A percentile compares a stretch with the other conserved stretches of the same genome.
Conservation (phyloP, 2,329 filamentous ascomycete species). For the Ceratocystis harringtonii region DNA sequence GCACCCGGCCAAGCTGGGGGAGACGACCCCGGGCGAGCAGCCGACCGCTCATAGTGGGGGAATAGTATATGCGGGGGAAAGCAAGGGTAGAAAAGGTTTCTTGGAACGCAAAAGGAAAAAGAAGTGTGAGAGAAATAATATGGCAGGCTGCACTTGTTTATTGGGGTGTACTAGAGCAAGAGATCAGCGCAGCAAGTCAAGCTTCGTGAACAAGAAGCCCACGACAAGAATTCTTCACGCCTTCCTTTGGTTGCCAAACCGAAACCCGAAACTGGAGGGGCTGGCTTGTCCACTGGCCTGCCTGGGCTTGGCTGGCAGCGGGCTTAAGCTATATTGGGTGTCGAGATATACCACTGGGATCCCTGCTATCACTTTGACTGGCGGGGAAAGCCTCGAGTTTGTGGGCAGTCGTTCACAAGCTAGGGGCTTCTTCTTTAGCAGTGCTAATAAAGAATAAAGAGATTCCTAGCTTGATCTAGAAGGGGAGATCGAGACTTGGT, state of each 20-base stretch:
- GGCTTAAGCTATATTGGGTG: conserved; percentile 3
- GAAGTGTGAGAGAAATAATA: background rate
- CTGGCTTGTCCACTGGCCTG: background rate
- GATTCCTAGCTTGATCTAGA: background rate
- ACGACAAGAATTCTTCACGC: background rate
- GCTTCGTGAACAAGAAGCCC: background rate
- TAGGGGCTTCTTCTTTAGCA: background rate
- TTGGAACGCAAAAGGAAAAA: background rate
- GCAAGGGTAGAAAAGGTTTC: background rate
- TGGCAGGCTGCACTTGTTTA: background rate
- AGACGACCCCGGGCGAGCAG: conserved; percentile 16
- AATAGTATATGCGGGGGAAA: background rate
- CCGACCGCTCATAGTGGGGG: conserved; percentile 16
- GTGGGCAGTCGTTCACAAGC: background rate
- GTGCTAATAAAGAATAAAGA: background rate
- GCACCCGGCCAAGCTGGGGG: conserved; percentile 14
- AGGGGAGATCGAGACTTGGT: background rate
- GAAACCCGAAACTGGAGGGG: conserved; percentile 2
- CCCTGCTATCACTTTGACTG: conserved; percentile 3
- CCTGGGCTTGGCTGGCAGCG: background rate
- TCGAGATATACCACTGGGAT: background rate
- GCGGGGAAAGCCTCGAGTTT: background rate
- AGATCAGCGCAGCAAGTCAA: background rate
- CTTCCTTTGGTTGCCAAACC: background rate
- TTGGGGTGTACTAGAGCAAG: no score